phyloP scores from a whole-genome alignment of 177 flowering plant species.

The Vitis hybrid region DNA sequence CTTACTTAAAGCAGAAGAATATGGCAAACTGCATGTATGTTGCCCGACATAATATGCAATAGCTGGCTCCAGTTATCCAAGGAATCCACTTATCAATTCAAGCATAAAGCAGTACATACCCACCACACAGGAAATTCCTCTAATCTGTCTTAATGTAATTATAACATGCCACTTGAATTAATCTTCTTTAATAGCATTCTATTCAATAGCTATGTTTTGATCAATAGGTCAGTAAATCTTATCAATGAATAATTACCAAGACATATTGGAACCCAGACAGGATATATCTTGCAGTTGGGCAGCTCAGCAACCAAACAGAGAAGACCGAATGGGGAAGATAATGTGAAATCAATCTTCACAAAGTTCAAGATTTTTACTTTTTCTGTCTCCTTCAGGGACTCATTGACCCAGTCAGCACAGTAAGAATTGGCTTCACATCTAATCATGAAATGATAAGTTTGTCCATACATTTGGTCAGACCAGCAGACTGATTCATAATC shows the following conservation, averaged over 20 bases:
- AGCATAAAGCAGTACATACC: no score
- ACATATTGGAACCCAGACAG: background rate
- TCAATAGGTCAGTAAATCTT: background rate
- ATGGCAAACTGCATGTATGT: no score
- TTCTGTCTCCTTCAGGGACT: background rate
- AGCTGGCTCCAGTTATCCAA: no score
- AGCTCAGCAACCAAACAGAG: background rate
- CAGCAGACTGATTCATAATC: background rate
- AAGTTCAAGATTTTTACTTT: background rate
- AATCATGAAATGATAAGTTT: background rate
- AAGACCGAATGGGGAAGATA: background rate
- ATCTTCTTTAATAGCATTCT: background rate
- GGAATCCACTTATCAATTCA: no score
- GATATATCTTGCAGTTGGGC: background rate
- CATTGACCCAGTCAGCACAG: background rate
- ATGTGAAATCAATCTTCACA: constrained; percentile 1
- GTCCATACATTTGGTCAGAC: background rate
- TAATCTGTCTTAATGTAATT: background rate
- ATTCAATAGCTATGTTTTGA: background rate
- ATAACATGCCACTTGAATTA: background rate
- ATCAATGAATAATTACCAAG: background rate
- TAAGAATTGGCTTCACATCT: background rate
- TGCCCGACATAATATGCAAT: no score
- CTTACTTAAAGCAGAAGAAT: no score
- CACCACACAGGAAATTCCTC: background rate